These are phyloP conservation scores for Pelargonium australe DNA, from an alignment of 441 rosid species.

Conservation along the genomic window DNA sequence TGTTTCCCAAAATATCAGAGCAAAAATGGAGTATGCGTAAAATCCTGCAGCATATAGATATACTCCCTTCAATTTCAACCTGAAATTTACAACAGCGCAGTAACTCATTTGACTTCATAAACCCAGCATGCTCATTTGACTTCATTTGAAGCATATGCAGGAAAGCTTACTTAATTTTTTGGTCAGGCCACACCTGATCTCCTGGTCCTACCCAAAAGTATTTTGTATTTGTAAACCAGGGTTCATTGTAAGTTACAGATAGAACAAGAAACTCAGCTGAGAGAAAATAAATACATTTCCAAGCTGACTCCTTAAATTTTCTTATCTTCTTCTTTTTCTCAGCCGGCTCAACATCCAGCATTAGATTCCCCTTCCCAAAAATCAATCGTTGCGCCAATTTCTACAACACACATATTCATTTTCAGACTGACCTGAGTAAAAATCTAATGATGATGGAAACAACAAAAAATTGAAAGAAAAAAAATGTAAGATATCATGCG, in stretches of 20 bases:
- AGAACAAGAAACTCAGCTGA: conserved; percentile 75
- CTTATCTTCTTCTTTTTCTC: conserved; percentile 57
- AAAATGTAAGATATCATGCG: background rate
- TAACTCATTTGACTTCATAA: conserved; percentile 14
- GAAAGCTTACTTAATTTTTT: conserved; percentile 65
- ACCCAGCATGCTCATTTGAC: background rate
- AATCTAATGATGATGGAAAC: background rate
- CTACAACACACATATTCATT: conserved; percentile 41
- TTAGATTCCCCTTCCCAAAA: conserved; percentile 43
- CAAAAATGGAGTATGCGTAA: conserved; percentile 90
- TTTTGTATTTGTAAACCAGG: conserved; percentile 72
- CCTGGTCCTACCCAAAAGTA: conserved; percentile 94
- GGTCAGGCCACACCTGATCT: conserved; percentile 89
- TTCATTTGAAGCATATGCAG: conserved; percentile 1
- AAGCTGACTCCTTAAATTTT: conserved; percentile 94
- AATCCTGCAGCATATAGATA: conserved; percentile 95
- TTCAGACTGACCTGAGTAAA: conserved; percentile 16
- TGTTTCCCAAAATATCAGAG: conserved; percentile 91
- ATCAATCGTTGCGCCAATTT: conserved; percentile 53
- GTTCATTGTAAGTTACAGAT: conserved; percentile 66
- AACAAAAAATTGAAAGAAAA: background rate
- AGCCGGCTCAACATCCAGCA: conserved; percentile 29
- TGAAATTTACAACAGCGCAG: conserved; percentile 26
- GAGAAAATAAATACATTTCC: conserved; percentile 84
- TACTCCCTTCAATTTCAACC: conserved; percentile 68